Evolutionary conservation across 2,329 filamentous ascomycete genomes (phyloP).

Genomic region (Alternaria sp.): DNA sequence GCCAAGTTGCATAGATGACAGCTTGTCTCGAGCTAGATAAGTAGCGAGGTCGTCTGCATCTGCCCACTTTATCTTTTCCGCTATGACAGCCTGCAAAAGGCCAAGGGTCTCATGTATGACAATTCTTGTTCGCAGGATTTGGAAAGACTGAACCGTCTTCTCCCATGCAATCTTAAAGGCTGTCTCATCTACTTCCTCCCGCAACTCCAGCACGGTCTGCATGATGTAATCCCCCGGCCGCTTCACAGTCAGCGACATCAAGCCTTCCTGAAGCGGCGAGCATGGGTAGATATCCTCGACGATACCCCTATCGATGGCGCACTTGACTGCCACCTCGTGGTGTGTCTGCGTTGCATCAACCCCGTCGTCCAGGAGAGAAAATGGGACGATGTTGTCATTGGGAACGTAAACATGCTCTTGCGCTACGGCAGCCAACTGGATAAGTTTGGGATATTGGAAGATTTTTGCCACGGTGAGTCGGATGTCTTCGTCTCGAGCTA

Average conservation of each 20-base stretch:
- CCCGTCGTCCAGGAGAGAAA: neutral
- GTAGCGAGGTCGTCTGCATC: neutral
- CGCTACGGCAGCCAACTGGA: neutral
- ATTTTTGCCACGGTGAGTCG: neutral
- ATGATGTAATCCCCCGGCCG: conserved; percentile 58
- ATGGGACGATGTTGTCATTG: neutral
- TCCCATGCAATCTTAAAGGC: conserved; percentile 14
- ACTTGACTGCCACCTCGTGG: neutral
- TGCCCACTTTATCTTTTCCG: conserved; percentile 16
- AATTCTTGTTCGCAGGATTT: conserved; percentile 14
- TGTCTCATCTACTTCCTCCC: neutral
- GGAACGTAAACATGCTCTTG: neutral
- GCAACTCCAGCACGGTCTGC: conserved; percentile 47
- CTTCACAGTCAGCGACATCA: conserved; percentile 63
- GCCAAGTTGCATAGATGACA: conserved; percentile 6
- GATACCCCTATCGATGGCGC: neutral
- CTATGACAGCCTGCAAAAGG: conserved; percentile 23
- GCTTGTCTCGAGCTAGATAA: conserved; percentile 13
- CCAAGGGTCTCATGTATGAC: neutral
- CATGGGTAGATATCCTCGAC: conserved; percentile 57
- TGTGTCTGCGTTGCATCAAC: neutral
- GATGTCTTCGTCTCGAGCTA: neutral
- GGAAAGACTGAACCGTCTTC: neutral
- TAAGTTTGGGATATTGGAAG: conserved; percentile 3
- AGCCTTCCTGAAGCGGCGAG: conserved; percentile 63